Base-by-base conservation (phyloP, 1,284 basidiomycete species). In the Sutorius eximius region DNA sequence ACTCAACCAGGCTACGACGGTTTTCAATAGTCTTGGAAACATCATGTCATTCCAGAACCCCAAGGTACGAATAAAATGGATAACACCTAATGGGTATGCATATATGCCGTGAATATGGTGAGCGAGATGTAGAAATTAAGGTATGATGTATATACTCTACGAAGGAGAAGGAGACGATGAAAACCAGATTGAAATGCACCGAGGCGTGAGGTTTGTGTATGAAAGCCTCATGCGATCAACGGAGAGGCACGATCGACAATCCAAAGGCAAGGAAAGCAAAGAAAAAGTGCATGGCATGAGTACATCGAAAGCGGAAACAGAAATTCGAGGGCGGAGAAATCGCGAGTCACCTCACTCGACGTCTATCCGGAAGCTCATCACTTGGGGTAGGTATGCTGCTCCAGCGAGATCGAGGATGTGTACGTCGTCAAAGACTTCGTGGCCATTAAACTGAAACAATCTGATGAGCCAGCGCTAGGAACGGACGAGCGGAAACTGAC, bases 381-480 rank as follows among this genome's bases (percentile, higher is more conserved):
- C 93, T 71, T 96, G 93, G 0, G 93, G 92, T n/a, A 96, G 75
- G 73, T 95, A 97, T 34, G 93, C 92, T 4, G 87, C 85, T 4
- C 90, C 91, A 4, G 91, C 91, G 38, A 96, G 80, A 66, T 97
- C 94, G 44, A 96, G 77, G 36, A 86, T 80, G 71, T 90, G 82
- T 38, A 95, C 84, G 71, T 96, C 94, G 63, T 94, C 91, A 66
- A 86, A 93, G 12, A 92, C 86, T 3, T 80, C 80, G 33, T 81
- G 79, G 3, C 93, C 93, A 58, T 95, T 91, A 68, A 90, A 95
- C 37, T 69, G 45, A 1, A 29, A 33, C 15, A 11, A 11, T 3
- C 13, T 0, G 41, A 16, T 57, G 8, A 61, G 57, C 40, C 27
- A 4, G 18, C 10, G 1, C 20, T 22, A 0, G 18, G 16, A 3